Base-by-base conservation (phyloP, 2,329 filamentous ascomycete genomes). In the Fusarium sp. region DNA sequence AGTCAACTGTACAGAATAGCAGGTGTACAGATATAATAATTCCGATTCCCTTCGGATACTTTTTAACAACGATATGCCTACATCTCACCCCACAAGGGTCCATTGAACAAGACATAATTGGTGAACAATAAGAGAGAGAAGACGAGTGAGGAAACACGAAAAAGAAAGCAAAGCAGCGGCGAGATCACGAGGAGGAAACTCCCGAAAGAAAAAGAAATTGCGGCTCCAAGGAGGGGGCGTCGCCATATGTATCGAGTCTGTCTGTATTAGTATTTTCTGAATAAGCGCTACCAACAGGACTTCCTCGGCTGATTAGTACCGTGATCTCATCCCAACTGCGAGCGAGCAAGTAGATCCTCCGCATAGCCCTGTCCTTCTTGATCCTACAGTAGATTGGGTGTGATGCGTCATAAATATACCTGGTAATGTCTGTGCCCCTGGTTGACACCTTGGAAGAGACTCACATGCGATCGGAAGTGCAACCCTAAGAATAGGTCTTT, bases 371-470 rank as follows among this genome's bases (percentile, higher is more conserved):
- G 28, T 31, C 50, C 34, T 22, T 22, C 22, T 40, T 36, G 52
- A 61, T 57, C 14, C 44, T 61, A 40, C 45, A n/a, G 63, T 65
- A 65, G 63, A 64, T 44, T 40, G 24, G 22, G 42, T 49, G 34
- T 51, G 45, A 64, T 59, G 39, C 22, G 38, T 54, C 53, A 53
- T 31, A 46, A 57, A n/a, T 19, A 7, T 26, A 3, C 40, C 46
- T 53, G 49, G 46, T 15, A 10, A 7, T 43, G 33, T 19, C 17
- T 10, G 1, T 4, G 21, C 28, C 56, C 62, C 54, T 50, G 33
- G 47, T 44, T 22, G 19, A 38, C 59, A 39, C 33, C 8, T 21
- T 9, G 24, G 26, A 34, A 31, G 8, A 38, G 26, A 42, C 36
- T 51, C 40, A 34, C 58, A 50, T 40, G 43, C 34, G 54, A 65